Percentiles rank a stretch among this genome's conserved stretches.
phyloP scores from a whole-genome alignment of 768 basidiomycete genomes.

The Arthromyces matolae region DNA sequence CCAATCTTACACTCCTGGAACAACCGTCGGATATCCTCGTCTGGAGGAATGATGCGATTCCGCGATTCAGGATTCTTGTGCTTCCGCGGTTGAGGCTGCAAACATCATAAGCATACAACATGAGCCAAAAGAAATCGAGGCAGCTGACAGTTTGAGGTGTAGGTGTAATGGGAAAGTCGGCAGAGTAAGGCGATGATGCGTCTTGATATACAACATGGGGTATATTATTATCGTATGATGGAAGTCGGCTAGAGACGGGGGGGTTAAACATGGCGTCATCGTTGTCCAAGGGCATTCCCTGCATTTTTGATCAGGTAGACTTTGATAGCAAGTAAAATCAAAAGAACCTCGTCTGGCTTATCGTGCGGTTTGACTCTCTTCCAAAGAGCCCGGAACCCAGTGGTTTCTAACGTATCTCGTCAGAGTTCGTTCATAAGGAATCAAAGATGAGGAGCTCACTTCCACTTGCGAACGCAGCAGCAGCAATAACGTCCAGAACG shows the following conservation, averaged over 20 bases:
- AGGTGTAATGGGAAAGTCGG: constrained; percentile 22
- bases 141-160: constrained; percentile 24
- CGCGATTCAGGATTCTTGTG: constrained; percentile 33
- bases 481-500: constrained; percentile 76
- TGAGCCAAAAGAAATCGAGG: constrained; percentile 18
- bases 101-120: constrained; percentile 24
- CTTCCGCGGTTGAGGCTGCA: constrained; percentile 28
- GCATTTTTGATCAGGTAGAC: neutral
- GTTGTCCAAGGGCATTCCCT: constrained; percentile 76
- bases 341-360: constrained; percentile 70
- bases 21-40: constrained; percentile 81
- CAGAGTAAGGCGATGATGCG: constrained; percentile 27
- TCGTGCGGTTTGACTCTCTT: constrained; percentile 72
- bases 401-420: constrained; percentile 20
- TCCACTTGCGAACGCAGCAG: constrained; percentile 69
- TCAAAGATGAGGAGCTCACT: constrained; percentile 28
- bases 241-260: constrained; percentile 41
- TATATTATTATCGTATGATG: constrained; percentile 28
- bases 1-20: constrained; percentile 86
- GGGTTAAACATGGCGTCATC: constrained; percentile 82
- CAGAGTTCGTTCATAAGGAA: neutral
- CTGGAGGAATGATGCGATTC: constrained; percentile 45
- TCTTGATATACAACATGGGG: constrained; percentile 38
- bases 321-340: constrained; percentile 1
- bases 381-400: constrained; percentile 72